Conservation (phyloP, 495 filamentous ascomycete species). For the Penicillium coffeae region DNA sequence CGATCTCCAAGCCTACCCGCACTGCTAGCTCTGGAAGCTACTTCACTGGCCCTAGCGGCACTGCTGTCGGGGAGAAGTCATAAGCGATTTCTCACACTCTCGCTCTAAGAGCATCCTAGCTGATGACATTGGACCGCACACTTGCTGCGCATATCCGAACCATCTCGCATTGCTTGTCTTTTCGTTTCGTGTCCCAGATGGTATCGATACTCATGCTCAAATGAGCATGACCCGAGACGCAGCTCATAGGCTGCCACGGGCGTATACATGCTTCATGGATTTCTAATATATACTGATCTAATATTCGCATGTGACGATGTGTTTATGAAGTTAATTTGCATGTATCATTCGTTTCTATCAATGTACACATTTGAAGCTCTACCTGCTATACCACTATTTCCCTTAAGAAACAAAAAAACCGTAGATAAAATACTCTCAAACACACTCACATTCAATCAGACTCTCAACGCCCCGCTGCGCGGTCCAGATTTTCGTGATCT, state of each 20-base stretch:
- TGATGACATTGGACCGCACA: not conserved
- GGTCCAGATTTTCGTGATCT: conserved; percentile 36
- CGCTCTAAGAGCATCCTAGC: not conserved
- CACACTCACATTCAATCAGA: conserved; percentile 36
- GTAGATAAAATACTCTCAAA: not conserved
- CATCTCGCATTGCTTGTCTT: not conserved
- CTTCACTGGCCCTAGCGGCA: conserved; percentile 28
- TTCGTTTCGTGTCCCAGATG: not conserved
- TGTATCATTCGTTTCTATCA: not conserved
- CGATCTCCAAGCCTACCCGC: conserved; percentile 16
- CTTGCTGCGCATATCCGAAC: not conserved
- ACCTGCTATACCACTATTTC: no score
- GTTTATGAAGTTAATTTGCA: not conserved
- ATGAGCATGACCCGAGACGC: no score
- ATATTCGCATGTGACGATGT: not conserved
- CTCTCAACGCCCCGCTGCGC: conserved; percentile 30
- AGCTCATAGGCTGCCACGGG: not conserved
- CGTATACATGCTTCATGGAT: not conserved
- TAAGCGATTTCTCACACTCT: not conserved
- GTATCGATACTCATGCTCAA: not conserved
- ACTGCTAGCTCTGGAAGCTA: conserved; percentile 29
- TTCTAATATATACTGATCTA: not conserved
- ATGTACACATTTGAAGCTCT: not conserved
- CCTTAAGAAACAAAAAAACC: no score
- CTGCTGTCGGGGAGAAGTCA: conserved; percentile 18